These are phyloP conservation scores for Musa schizocarpa DNA, from an alignment of 176 grass and related monocot genomes.

Conservation along the genomic window DNA sequence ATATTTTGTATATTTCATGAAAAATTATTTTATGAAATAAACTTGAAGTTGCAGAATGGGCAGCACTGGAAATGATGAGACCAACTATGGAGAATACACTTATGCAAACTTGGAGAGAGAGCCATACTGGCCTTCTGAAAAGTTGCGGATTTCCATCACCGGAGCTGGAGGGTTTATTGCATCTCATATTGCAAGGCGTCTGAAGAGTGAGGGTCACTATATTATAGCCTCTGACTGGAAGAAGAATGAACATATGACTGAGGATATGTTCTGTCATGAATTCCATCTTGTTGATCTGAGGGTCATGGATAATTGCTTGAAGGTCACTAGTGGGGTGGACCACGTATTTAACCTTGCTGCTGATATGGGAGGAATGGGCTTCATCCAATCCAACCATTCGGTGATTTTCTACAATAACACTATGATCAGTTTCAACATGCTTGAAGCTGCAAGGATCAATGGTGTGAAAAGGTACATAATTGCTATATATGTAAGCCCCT, in stretches of 20 bases:
- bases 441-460: slow-evolving; percentile 69
- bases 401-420: slow-evolving; percentile 94
- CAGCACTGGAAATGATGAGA: slow-evolving; percentile 29
- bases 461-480: slow-evolving; percentile 56
- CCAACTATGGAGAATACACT: slow-evolving; percentile 69
- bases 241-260: slow-evolving; percentile 92
- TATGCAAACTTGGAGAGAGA: slow-evolving; percentile 69
- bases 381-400: slow-evolving; percentile 80
- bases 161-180: slow-evolving; percentile 83
- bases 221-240: slow-evolving; percentile 87
- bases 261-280: slow-evolving; percentile 90
- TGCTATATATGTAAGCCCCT: neutral
- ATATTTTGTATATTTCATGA: no score
- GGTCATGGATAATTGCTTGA: slow-evolving; percentile 84
- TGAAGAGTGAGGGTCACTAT: slow-evolving; percentile 75
- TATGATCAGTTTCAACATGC: slow-evolving; percentile 95
- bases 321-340: slow-evolving; percentile 53
- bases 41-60: slow-evolving; percentile 50
- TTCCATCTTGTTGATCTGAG: slow-evolving; percentile 79
- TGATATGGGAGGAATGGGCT: slow-evolving; percentile 93
- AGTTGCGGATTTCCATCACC: slow-evolving; percentile 70
- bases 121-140: slow-evolving; percentile 56
- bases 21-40: neutral
- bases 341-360: slow-evolving; percentile 88
- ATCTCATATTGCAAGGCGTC: slow-evolving; percentile 70